These are phyloP conservation scores for Rhododendron kiyosumense DNA, from an alignment of 148 eudicot species.

Conservation along the genomic window DNA sequence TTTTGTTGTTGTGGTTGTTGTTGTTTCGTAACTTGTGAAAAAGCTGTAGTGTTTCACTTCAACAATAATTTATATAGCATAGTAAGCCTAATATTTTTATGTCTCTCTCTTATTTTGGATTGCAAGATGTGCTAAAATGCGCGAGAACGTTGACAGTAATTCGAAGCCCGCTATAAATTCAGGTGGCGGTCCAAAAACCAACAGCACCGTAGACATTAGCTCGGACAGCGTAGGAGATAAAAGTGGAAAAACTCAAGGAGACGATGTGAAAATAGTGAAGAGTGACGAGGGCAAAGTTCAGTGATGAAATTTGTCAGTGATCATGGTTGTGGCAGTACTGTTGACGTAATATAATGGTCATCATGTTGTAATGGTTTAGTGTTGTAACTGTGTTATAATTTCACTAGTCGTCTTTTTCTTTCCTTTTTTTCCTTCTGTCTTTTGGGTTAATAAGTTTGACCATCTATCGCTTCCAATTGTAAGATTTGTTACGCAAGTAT, in stretches of 20 bases:
- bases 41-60: neutral
- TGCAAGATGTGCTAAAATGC: neutral
- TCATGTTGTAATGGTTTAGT: neutral
- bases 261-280: neutral
- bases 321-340: neutral
- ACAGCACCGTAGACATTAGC: neutral
- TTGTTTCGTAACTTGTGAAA: neutral
- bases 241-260: neutral
- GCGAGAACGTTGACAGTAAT: neutral
- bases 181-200: neutral
- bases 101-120: neutral
- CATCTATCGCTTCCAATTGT: neutral
- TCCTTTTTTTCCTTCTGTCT: neutral
- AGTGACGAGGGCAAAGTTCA: neutral
- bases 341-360: neutral
- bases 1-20: too few species aligned
- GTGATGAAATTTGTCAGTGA: neutral
- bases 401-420: neutral
- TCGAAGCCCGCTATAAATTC: neutral
- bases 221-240: neutral
- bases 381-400: neutral
- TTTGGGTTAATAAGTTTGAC: neutral
- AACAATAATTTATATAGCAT: neutral
- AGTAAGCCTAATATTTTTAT: neutral
- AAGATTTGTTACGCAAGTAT: neutral